Conservation (phyloP, 495 filamentous ascomycete genomes). For the Lentithecium fluviatile region DNA sequence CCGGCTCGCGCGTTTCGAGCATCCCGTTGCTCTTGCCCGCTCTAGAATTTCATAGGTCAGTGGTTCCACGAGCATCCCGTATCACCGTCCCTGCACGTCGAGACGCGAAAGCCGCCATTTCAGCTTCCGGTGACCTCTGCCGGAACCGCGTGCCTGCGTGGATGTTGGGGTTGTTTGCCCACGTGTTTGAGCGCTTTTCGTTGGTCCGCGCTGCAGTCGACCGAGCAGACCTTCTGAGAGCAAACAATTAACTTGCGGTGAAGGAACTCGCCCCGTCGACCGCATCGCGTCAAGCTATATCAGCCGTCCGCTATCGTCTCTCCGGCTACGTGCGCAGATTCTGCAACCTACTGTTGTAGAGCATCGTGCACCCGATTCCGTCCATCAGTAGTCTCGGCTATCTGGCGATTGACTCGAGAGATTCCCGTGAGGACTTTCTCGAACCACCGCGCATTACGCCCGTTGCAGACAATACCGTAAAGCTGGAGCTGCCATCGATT, state of each 20-base stretch:
- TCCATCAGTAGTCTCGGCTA: slow-evolving; percentile 18
- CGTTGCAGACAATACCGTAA: slow-evolving; percentile 69
- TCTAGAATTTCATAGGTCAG: slow-evolving; percentile 13
- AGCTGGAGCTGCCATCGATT: slow-evolving; percentile 97
- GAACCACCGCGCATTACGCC: slow-evolving; percentile 18
- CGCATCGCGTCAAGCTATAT: slow-evolving; percentile 27
- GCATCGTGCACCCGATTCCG: slow-evolving; percentile 26
- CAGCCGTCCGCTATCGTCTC: slow-evolving; percentile 26
- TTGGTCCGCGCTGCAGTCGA: slow-evolving; percentile 14
- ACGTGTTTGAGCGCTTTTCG: slow-evolving; percentile 34
- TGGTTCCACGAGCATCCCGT: slow-evolving; percentile 32
- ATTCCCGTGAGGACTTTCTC: slow-evolving; percentile 20
- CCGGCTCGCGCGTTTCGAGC: slow-evolving; percentile 7
- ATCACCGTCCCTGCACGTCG: slow-evolving; percentile 22
- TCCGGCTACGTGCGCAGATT: slow-evolving; percentile 38
- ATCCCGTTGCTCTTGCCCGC: slow-evolving; percentile 20
- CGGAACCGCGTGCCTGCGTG: neutral
- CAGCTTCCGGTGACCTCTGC: slow-evolving; percentile 9
- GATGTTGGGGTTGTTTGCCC: slow-evolving; percentile 34
- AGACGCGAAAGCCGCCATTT: slow-evolving; percentile 16
- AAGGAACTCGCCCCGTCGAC: slow-evolving; percentile 9
- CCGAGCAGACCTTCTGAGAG: slow-evolving; percentile 23
- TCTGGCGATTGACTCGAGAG: slow-evolving; percentile 34
- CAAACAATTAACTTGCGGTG: slow-evolving; percentile 35
- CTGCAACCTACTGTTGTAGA: slow-evolving; percentile 39